Evolutionary conservation across 1,284 basidiomycete species (phyloP).

Genomic region (Waitea zeae): DNA sequence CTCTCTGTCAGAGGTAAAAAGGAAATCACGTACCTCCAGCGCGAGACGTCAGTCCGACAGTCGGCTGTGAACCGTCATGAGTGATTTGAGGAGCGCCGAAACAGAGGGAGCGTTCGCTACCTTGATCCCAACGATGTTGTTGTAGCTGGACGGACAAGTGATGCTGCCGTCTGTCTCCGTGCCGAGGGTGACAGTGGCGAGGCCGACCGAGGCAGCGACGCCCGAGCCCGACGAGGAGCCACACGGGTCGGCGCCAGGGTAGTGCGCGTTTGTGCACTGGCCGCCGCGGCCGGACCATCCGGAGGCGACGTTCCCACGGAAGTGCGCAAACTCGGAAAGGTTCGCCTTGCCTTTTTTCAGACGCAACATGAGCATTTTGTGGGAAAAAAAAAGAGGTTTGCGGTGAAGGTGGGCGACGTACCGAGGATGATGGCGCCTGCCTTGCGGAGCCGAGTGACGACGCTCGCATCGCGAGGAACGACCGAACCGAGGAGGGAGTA

Average conservation of each 20-base stretch:
- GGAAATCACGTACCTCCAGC: constrained; percentile 30
- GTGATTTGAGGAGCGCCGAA: background rate
- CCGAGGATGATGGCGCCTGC: constrained; percentile 27
- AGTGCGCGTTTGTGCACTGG: constrained; percentile 20
- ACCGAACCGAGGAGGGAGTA: constrained; percentile 22
- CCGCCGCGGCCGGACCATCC: constrained; percentile 17
- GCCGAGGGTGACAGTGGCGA: constrained; percentile 14
- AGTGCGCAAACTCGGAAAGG: constrained; percentile 15
- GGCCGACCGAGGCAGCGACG: constrained; percentile 15
- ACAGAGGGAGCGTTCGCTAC: background rate
- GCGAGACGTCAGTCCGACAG: constrained; percentile 43
- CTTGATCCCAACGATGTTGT: constrained; percentile 41
- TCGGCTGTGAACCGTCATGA: constrained; percentile 16
- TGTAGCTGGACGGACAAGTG: constrained; percentile 23
- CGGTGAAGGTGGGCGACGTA: constrained; percentile 4
- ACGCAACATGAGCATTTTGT: background rate
- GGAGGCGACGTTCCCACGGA: constrained; percentile 9
- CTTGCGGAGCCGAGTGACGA: constrained; percentile 18
- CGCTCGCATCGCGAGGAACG: constrained; percentile 22
- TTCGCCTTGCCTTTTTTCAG: constrained; percentile 12
- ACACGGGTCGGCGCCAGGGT: constrained; percentile 17
- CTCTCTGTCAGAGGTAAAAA: background rate
- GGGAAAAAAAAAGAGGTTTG: background rate
- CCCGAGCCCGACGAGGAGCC: constrained; percentile 16
- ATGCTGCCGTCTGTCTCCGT: constrained; percentile 15